Base-by-base conservation (phyloP, 176 grass and related monocot genomes). In the Cenchrus purpureus region DNA sequence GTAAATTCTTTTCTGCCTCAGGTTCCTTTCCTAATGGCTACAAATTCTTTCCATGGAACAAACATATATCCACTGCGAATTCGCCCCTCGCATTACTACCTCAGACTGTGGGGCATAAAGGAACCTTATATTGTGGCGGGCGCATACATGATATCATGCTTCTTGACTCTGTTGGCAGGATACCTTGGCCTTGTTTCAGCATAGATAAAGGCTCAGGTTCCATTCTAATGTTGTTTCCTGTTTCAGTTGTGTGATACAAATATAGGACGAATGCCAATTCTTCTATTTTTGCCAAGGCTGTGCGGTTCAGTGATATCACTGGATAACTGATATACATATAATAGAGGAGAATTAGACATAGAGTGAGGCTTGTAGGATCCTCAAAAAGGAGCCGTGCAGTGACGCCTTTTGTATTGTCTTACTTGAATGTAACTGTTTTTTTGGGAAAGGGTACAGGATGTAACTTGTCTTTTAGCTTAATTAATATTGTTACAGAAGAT, bases 141-240 rank as follows among this genome's bases (percentile, higher is more conserved):
- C n/a, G 93, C 91, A 52, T 99, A 96, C 84, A 65, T 87, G 15
- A 61, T 96, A 84, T 96, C 93, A 25, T 94, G 82, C 71, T 82
- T 96, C 69, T 81, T 96, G 68, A 91, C 88, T 53, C 45, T 95
- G 22, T 31, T 94, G 43, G 93, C 97, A 76, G 97, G 90, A 67
- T 99, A 94, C 78, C 65, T 96, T 82, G 93, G 93, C 22, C 85
- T 99, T 73, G 86, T 99, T 86, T 96, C 88, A 65, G 91, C 86
- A 7, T 96, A 91, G 90, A 40, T 42, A 12, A 61, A 65, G 87
- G 69, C 25, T 72, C 58, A 85, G 60, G 46, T 49, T 37, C 5
- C 46, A 84, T 91, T 84, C 52, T 25, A 87, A 80, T 74, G 19
- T 79, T 80, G 0, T 28, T 69, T 75, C 8, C 1, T 84, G 0